phyloP scores from a whole-genome alignment of 345 rosid genomes.

The Odontarrhena argentea region DNA sequence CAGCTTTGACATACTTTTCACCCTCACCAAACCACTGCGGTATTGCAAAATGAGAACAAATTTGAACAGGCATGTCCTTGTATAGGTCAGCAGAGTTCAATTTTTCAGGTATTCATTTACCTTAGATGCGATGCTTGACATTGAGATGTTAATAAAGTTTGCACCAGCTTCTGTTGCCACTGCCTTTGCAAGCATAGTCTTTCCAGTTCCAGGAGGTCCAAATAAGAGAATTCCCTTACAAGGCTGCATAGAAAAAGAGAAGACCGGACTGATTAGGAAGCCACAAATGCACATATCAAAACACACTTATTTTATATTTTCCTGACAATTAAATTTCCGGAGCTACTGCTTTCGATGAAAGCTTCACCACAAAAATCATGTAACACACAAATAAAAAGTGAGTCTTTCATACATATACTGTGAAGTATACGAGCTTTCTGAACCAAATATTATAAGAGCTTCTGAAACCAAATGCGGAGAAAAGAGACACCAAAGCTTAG shows the following conservation, averaged over 20 bases:
- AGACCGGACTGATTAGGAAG: conserved; percentile 18
- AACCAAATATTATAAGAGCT: no score
- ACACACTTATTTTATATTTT: neutral
- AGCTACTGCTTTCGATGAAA: neutral
- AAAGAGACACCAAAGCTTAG: no score
- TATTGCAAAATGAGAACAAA: conserved; percentile 11
- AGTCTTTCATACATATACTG: neutral
- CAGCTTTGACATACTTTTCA: conserved; percentile 91
- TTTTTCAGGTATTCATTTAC: conserved; percentile 41
- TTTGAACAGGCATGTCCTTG: neutral
- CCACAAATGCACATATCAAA: conserved; percentile 6
- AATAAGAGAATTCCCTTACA: conserved; percentile 89
- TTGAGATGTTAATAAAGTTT: conserved; percentile 82
- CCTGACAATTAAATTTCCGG: neutral
- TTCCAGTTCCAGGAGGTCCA: conserved; percentile 98
- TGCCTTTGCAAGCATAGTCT: conserved; percentile 96
- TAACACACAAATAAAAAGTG: conserved; percentile 6
- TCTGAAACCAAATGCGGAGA: no score
- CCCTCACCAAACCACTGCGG: conserved; percentile 97
- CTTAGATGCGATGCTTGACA: conserved; percentile 93
- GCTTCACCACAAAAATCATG: conserved; percentile 5
- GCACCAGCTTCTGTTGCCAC: conserved; percentile 99
- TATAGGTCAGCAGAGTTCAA: conserved; percentile 1
- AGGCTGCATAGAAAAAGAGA: conserved; percentile 54
- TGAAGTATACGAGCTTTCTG: no score